Evolutionary conservation across 2,329 filamentous ascomycete genomes (phyloP), one percentile per base, ranked within the genome.

Genomic region (Xylaria hypoxylon): DNA sequence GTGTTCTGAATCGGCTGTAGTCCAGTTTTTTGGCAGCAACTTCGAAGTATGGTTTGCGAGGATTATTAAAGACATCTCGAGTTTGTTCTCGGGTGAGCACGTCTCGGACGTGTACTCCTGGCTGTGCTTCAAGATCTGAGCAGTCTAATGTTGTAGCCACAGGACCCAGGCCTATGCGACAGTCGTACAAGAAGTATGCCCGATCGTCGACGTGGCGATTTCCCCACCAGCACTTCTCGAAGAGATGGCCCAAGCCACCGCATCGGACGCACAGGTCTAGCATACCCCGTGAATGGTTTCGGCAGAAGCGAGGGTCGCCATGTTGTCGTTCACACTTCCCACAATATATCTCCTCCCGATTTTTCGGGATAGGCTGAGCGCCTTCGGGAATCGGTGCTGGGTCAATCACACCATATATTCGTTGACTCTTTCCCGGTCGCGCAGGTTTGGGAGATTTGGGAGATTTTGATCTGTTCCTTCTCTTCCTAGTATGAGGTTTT

Each of bases 151-250:
- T 51, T 6, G 47, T 51, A 17, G 26, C 11, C 5, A 51, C 47
- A 17, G 26, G 47, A 31, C 11, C 47, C 5, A 51, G 47, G 11
- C 47, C 24, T 51, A 31, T 24, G 24, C 47, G 24, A 13, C 24
- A 51, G n/a, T 51, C 28, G 47, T 51, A 51, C 4, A 51, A 24
- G 26, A 31, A 51, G 26, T 17, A 51, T 33, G 24, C 26, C 11
- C 47, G 24, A 11, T 51, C 47, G n/a, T 51, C 47, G 5, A 51
- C 26, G 17, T 51, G 4, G 3, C 2, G 6, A 31, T 51, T 10
- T 17, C 47, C 47, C 28, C 28, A 51, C 28, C 28, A 51, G n/a
- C 47, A 51, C n/a, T 15, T 51, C 10, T 51, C 47, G 26, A 51
- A 51, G 13, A 51, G 47, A 11, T 51, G 47, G 5, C 11, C 11